Evolutionary conservation across 306 rosid species (phyloP), one percentile per base, ranked within the genome.

Genomic region (Prunus fruticosa): DNA sequence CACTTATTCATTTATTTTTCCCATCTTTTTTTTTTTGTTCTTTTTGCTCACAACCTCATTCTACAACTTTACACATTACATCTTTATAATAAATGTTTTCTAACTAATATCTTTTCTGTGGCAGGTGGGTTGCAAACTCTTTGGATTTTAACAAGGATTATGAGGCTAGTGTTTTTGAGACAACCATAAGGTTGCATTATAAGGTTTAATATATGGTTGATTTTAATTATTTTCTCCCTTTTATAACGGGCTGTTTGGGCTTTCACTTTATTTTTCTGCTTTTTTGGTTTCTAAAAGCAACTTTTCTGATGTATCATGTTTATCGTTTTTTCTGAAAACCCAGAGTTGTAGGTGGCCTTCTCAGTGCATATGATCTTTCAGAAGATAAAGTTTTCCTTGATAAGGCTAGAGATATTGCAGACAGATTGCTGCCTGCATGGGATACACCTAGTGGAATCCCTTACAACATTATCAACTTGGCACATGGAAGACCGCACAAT

Each of bases 321-420:
- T 58, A 74, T 80, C 67, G 78, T 54, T 82, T 83, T 82, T 76
- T 72, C 70, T 71, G 79, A 65, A 83, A 82, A 76, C 79, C 63
- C 89, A 96, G 99, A 86, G 99, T 96, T 79, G 99, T 96, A 41
- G 99, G 99, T 75, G 99, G 99, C 69, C 98, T 96, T 85, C 93
- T 96, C 77, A 96, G 99, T 88, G 85, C 99, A 27, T 96, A 91
- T 76, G 99, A 96, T 85, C 98, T 96, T 73, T 92, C 99, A 49
- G 86, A 88, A 53, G 99, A 96, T 86, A 86, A 92, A 76, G 58
- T 96, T 72, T 96, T 96, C 85, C 98, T 96, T 49, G 82, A 85
- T 72, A 96, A 96, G 83, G 98, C 99, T 78, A 89, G 20, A 86
- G 99, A 96, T 25, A 89, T 96, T 79, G 99, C 99, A 27, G 97